These are phyloP conservation scores for Austroboletus rostrupii DNA, from an alignment of 1,284 basidiomycete species.

Conservation along the genomic window DNA sequence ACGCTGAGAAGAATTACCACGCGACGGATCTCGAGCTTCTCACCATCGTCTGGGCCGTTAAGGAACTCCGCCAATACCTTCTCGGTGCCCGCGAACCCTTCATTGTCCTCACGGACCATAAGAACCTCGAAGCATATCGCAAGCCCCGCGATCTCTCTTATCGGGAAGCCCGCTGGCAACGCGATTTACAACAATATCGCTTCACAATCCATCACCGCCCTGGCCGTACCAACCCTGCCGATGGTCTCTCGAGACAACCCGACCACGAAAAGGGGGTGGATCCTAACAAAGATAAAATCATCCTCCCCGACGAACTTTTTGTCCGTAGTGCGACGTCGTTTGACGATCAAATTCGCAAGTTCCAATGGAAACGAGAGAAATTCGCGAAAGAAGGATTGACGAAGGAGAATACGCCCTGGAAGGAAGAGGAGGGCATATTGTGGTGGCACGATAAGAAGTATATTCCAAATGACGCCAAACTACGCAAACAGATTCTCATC, in stretches of 20 bases:
- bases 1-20: not conserved
- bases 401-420: not conserved
- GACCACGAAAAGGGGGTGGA: not conserved
- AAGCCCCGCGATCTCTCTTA: not conserved
- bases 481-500: not conserved
- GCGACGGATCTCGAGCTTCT: not conserved
- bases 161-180: not conserved
- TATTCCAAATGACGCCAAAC: not conserved
- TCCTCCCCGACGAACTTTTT: not conserved
- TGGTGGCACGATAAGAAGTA: not conserved
- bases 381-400: no score
- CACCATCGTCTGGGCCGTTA: not conserved
- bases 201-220: not conserved
- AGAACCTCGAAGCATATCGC: not conserved
- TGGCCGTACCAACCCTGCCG: not conserved
- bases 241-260: no score
- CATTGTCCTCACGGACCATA: not conserved
- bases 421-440: not conserved
- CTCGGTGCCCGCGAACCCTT: not conserved
- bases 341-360: no score
- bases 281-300: not conserved
- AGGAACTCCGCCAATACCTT: not conserved
- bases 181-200: not conserved
- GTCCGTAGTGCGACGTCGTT: not conserved
- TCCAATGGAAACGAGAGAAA: no score